Evolutionary conservation across 1,139 yeast species (phyloP).

Genomic region (Pneumocystis canis): DNA sequence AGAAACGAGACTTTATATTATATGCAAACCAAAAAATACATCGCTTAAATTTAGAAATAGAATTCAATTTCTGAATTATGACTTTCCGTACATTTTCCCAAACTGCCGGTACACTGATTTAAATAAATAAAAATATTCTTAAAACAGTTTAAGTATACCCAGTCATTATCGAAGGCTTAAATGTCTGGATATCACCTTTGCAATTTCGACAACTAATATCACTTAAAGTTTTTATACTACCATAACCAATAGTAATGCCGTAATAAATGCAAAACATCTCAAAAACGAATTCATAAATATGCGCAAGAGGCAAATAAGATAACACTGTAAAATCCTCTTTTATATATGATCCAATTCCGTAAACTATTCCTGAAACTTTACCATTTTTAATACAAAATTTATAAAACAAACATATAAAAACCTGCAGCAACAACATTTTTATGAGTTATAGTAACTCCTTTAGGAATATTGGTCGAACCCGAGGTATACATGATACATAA

Average conservation of each 20-base stretch:
- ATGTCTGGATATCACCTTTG: slow-evolving; percentile 72
- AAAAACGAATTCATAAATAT: slow-evolving; percentile 81
- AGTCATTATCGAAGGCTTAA: slow-evolving; percentile 86
- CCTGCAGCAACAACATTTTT: slow-evolving; percentile 61
- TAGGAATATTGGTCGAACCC: slow-evolving; percentile 95
- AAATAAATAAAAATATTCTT: not conserved
- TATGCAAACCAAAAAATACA: slow-evolving; percentile 83
- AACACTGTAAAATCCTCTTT: slow-evolving; percentile 53
- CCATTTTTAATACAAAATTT: not conserved
- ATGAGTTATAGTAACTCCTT: slow-evolving; percentile 84
- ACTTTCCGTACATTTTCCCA: slow-evolving; percentile 97
- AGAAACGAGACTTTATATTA: slow-evolving; percentile 50
- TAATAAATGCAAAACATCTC: slow-evolving; percentile 70
- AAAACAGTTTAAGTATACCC: slow-evolving; percentile 22
- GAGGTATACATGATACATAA: slow-evolving; percentile 97
- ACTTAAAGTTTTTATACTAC: slow-evolving; percentile 79
- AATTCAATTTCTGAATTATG: slow-evolving; percentile 56
- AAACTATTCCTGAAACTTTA: not conserved
- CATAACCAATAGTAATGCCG: slow-evolving; percentile 88
- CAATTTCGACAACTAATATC: slow-evolving; percentile 73
- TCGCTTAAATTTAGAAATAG: slow-evolving; percentile 54
- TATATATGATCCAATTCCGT: slow-evolving; percentile 21
- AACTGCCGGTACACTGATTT: slow-evolving; percentile 74
- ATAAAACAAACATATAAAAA: not conserved
- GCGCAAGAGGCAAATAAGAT: slow-evolving; percentile 90